Conservation (phyloP, 2,329 filamentous ascomycete species). For the Pseudogymnoascus sp. region DNA sequence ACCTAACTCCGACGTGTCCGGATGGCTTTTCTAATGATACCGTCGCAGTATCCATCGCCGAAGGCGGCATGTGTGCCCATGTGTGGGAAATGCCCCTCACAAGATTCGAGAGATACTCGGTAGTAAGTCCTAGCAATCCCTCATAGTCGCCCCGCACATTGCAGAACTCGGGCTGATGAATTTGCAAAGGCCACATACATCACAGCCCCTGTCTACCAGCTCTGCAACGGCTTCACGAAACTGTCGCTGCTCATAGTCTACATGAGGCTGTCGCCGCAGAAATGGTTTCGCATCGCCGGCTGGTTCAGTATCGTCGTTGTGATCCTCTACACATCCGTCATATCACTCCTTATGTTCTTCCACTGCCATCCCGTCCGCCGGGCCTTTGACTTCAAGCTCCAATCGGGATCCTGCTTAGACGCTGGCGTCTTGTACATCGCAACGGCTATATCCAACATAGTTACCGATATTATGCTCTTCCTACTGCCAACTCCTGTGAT, state of each 20-base stretch:
- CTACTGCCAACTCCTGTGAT: slow-evolving; percentile 39
- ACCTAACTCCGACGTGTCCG: not conserved
- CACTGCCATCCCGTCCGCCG: slow-evolving; percentile 30
- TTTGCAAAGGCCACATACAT: slow-evolving; percentile 12
- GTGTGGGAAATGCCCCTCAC: slow-evolving; percentile 15
- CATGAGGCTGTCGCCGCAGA: slow-evolving; percentile 30
- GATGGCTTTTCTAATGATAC: not conserved
- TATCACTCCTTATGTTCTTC: slow-evolving; percentile 31
- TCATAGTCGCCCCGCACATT: not conserved
- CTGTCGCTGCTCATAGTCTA: slow-evolving; percentile 34
- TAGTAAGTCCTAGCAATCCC: not conserved
- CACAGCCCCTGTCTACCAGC: slow-evolving; percentile 25
- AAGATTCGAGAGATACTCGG: slow-evolving; percentile 12
- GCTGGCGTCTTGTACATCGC: slow-evolving; percentile 40
- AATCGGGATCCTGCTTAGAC: slow-evolving; percentile 35
- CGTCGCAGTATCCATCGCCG: not conserved
- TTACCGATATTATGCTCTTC: slow-evolving; percentile 40
- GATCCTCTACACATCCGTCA: slow-evolving; percentile 26
- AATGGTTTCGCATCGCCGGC: slow-evolving; percentile 27
- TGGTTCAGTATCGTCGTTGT: slow-evolving; percentile 27
- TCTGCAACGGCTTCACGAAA: slow-evolving; percentile 31
- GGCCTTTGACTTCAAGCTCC: slow-evolving; percentile 27
- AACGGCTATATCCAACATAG: slow-evolving; percentile 40
- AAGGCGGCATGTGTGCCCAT: slow-evolving; percentile 13
- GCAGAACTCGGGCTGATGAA: not conserved